Conservation (phyloP, 192 early-diverging fungal genomes). For the Dimargaris verticillata region DNA sequence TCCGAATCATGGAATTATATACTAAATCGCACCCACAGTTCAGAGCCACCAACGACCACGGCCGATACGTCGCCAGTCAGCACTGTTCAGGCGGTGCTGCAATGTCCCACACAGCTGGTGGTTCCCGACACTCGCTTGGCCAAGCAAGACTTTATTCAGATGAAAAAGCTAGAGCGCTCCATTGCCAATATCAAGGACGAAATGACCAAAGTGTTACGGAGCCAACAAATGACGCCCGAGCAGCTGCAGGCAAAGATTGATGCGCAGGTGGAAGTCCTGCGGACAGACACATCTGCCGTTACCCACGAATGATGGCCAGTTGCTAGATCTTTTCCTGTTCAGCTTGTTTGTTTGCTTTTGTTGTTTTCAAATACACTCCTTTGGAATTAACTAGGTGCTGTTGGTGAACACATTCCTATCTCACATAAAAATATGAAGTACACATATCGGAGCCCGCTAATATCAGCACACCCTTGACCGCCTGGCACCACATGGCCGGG, state of each 20-base stretch:
- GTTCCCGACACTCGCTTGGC: background rate
- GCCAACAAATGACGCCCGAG: conserved; percentile 5
- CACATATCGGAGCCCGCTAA: too few species aligned
- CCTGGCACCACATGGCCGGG: too few species aligned
- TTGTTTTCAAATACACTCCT: too few species aligned
- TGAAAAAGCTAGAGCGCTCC: background rate
- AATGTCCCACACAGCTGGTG: conserved; percentile 8
- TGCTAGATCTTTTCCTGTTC: too few species aligned
- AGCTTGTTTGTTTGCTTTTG: too few species aligned
- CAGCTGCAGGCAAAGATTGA: conserved; percentile 1
- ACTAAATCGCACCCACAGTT: background rate
- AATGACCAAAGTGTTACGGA: conserved; percentile 5
- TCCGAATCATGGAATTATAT: background rate
- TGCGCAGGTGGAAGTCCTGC: background rate
- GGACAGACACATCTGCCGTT: background rate
- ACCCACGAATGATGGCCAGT: too few species aligned
- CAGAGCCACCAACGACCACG: background rate
- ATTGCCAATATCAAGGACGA: background rate
- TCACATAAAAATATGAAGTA: too few species aligned
- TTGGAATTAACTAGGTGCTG: too few species aligned
- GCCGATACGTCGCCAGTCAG: background rate
- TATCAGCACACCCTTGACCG: too few species aligned
- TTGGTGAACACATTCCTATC: too few species aligned
- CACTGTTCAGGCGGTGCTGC: background rate
- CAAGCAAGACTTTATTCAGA: conserved; percentile 3